Conservation (phyloP, 2,329 filamentous ascomycete species). For the Aspergillus candidus region DNA sequence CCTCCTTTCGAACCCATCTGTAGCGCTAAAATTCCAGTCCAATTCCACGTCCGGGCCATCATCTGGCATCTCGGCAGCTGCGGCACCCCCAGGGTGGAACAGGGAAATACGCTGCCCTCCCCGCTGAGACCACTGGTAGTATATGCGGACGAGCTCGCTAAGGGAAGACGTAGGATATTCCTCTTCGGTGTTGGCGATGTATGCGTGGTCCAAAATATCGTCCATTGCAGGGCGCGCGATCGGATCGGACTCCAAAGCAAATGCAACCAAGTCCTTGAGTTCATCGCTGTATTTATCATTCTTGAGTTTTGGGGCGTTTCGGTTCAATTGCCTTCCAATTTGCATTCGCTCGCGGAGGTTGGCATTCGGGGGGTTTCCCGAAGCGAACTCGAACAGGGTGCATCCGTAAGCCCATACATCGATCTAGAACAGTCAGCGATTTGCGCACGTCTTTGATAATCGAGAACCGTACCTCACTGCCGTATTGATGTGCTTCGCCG, state of each 20-base stretch:
- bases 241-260: slow-evolving; percentile 40
- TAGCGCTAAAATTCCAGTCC: slow-evolving; percentile 62
- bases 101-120: slow-evolving; percentile 50
- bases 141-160: slow-evolving; percentile 42
- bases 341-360: slow-evolving; percentile 43
- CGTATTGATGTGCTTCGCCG: slow-evolving; percentile 39
- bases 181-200: slow-evolving; percentile 38
- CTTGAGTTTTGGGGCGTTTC: slow-evolving; percentile 38
- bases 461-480: slow-evolving; percentile 38
- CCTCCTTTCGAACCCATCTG: slow-evolving; percentile 53
- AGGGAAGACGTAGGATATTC: slow-evolving; percentile 41
- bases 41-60: slow-evolving; percentile 40
- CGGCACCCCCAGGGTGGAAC: slow-evolving; percentile 55
- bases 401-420: slow-evolving; percentile 49
- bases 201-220: slow-evolving; percentile 42
- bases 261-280: slow-evolving; percentile 42
- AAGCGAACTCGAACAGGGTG: slow-evolving; percentile 46
- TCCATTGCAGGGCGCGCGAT: slow-evolving; percentile 42
- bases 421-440: slow-evolving; percentile 27
- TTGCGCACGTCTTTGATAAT: not conserved
- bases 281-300: slow-evolving; percentile 39
- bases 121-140: slow-evolving; percentile 45
- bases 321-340: slow-evolving; percentile 40
- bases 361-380: slow-evolving; percentile 45
- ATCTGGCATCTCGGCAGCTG: slow-evolving; percentile 48